Base-by-base conservation (phyloP, 148 eudicot genomes). In the Camellia japonica region DNA sequence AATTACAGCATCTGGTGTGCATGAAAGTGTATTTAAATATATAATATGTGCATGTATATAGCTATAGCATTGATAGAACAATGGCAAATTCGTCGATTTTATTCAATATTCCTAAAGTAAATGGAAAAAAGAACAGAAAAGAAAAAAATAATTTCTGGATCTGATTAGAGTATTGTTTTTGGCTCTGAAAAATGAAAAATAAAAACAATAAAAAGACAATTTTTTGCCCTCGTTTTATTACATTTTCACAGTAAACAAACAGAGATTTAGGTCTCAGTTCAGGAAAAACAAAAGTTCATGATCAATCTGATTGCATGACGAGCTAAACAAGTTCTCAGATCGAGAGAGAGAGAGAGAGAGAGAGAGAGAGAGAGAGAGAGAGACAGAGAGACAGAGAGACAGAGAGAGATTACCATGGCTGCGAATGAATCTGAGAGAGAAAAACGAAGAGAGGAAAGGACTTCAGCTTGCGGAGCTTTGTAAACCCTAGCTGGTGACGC, bases 341-440 rank as follows among this genome's bases (percentile, higher is more conserved):
- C 43, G 11, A 20, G 7, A 51, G 5, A 4, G 3, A 54, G 38
- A 58, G 12, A 75, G 68, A 42, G 41, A 61, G 69, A 20, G 12
- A 42, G 3, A 59, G 52, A 3, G 16, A 2, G 69, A 20, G 68
- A 38, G n/a, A n/a, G n/a, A n/a, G n/a, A n/a, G 10, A 19, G 7
- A 51, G 5, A 4, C 0, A 54, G 38, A 58, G 11, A 23, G 11
- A 19, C 2, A 51, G 5, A 4, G 3, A 54, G 38, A 58, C 5
- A 75, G 68, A 42, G 41, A 61, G 69, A 20, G 68, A 38, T 65
- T 76, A 76, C 71, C 79, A 76, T 76, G 71, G 68, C 71, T 64
- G 46, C 58, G 71, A 62, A 30, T 11, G 77, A 74, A 20, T 30
- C 12, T 13, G 12, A 42, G 3, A 59, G 52, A 3, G 16, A 2